Evolutionary conservation across 179 eudicot genomes (phyloP).

Genomic region (Beta lomatogona): DNA sequence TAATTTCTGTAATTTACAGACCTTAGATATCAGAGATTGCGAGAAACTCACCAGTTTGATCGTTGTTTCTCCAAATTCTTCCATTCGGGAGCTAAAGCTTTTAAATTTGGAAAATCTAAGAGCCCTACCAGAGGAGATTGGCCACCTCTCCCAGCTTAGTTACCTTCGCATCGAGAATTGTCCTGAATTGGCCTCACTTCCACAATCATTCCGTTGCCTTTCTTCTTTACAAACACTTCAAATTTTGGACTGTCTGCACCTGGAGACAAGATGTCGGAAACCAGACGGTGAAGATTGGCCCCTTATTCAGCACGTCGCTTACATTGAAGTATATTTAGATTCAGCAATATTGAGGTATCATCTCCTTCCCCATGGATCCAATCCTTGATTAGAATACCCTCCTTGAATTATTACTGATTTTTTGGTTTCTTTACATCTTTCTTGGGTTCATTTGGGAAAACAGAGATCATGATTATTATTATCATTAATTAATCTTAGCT

Average conservation of each 20-base stretch:
- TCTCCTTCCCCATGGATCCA: too few species aligned
- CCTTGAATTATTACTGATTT: too few species aligned
- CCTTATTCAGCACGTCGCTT: too few species aligned
- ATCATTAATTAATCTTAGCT: too few species aligned
- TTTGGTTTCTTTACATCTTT: too few species aligned
- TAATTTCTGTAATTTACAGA: neutral
- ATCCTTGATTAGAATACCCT: too few species aligned
- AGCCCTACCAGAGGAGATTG: slow-evolving; percentile 14
- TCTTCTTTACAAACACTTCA: neutral
- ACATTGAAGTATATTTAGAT: too few species aligned
- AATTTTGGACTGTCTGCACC: neutral
- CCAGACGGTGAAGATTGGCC: too few species aligned
- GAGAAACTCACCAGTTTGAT: neutral
- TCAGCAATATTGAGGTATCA: too few species aligned
- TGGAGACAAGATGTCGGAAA: too few species aligned
- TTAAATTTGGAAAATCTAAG: neutral
- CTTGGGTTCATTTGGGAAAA: too few species aligned
- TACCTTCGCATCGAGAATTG: neutral
- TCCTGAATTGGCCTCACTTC: slow-evolving; percentile 7
- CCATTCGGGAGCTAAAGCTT: neutral
- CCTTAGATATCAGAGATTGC: neutral
- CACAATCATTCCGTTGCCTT: neutral
- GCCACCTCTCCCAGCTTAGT: slow-evolving; percentile 11
- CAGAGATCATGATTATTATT: too few species aligned
- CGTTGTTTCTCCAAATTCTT: neutral